Evolutionary conservation across 176 grass and related monocot genomes (phyloP).

Genomic region (Luzula sylvatica): DNA sequence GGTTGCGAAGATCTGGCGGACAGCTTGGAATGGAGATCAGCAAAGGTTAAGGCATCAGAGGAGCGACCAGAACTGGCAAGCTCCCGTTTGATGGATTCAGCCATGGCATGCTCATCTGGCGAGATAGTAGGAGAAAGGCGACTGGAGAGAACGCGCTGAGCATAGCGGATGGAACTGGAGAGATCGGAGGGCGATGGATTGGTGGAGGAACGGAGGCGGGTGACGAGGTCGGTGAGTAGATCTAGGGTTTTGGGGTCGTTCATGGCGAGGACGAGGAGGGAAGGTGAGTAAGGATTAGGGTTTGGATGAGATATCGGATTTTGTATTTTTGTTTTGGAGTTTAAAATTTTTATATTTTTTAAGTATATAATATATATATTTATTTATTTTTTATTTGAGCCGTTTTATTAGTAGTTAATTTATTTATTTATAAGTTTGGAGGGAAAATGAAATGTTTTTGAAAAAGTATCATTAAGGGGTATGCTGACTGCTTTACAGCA

Average conservation of each 20-base stretch:
- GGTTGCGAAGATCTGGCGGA: slow-evolving; percentile 44
- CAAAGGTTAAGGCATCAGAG: slow-evolving; percentile 66
- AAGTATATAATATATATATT: too few species aligned
- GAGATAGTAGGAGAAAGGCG: slow-evolving; percentile 54
- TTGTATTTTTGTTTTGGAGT: not conserved
- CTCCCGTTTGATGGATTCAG: slow-evolving; percentile 79
- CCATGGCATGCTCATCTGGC: slow-evolving; percentile 72
- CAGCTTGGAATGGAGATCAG: slow-evolving; percentile 90
- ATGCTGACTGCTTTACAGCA: not conserved
- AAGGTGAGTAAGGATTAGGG: slow-evolving; percentile 40
- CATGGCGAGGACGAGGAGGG: slow-evolving; percentile 26
- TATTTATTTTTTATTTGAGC: too few species aligned
- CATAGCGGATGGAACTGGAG: slow-evolving; percentile 49
- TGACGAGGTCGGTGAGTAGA: slow-evolving; percentile 80
- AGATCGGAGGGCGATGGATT: slow-evolving; percentile 20
- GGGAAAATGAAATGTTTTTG: not conserved
- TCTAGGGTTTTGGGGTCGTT: slow-evolving; percentile 69
- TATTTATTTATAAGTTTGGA: too few species aligned
- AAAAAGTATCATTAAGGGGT: not conserved
- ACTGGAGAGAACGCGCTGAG: slow-evolving; percentile 69
- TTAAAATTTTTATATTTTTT: slow-evolving; percentile 13
- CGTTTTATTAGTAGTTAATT: too few species aligned
- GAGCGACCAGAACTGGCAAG: slow-evolving; percentile 56
- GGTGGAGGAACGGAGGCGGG: slow-evolving; percentile 38
- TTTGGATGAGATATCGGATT: slow-evolving; percentile 22